Evolutionary conservation across 2,329 filamentous ascomycete species (phyloP), one percentile per base, ranked within the genome.

Genomic region (Alternaria ethzedia): DNA sequence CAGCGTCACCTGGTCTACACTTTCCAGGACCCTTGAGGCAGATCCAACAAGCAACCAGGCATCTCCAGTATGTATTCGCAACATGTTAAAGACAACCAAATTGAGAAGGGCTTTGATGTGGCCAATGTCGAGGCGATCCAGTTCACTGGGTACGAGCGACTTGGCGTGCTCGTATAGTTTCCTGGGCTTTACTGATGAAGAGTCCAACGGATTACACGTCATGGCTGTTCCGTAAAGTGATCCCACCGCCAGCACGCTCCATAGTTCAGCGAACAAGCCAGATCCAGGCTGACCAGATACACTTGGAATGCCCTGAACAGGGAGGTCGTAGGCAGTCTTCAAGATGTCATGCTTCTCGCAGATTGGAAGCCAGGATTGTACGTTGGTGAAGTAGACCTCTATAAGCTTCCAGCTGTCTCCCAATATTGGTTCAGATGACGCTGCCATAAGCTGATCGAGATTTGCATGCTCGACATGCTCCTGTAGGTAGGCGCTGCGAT

Each of bases 351-450:
- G 86, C 65, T 89, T 90, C 66, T 93, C 89, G 11, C 90, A 82
- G 25, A 94, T 88, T 0, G 91, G 91, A 25, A 94, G 84, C 91
- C 91, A 94, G 57, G 86, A 88, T 75, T 94, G 90, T 0, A 89
- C 92, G 70, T 92, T 92, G 1, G 90, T 87, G 63, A 92, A 91
- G 75, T 93, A 94, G 5, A 91, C 84, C 68, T 93, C 90, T 43
- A 94, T 80, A 5, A 94, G 83, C 3, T 85, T 82, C 82, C 84
- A 89, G 73, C 85, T 87, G 71, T 87, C 85, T 15, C 30, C 49
- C 17, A n/a, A 15, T 52, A 36, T 15, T 52, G 28, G 47, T 51
- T 21, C 43, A 30, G 25, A 20, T 13, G 54, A 26, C 8, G 44
- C 26, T 11, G 49, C 20, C 61, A 41, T 10, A 57, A 54, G 13